Base-by-base conservation (phyloP, 1,284 basidiomycete species). In the Sparassis latifolia region DNA sequence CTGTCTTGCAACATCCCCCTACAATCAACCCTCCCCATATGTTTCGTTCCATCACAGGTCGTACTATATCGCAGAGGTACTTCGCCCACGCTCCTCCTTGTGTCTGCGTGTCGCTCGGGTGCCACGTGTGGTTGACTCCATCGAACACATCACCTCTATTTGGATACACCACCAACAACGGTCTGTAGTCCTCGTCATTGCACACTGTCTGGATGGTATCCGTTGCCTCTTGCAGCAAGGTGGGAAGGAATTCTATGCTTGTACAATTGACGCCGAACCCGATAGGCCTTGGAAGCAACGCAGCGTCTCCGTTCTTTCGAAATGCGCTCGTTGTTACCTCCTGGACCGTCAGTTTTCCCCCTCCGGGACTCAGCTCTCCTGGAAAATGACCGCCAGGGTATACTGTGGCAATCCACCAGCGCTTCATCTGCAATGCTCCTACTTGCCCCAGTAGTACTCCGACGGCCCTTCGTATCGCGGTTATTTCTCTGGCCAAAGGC, bases 1-100 rank as follows among this genome's bases (percentile, higher is more conserved):
- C 41, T 81, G 95, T 61, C 71, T 97, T 81, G 63, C 89, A 91
- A 60, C 89, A 90, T 1, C 89, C 89, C 2, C 89, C 89, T 0
- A 84, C 69, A 5, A 89, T 60, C 2, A 85, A 54, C 0, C 79
- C 79, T 9, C 59, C 66, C 82, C 85, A 89, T 3, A 60, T 47
- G 40, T 59, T 41, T 12, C 54, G 45, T 28, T 45, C 51, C 49
- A 37, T 54, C 10, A 55, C 57, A 30, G 58, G 47, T 9, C 61
- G 47, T 1, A 75, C 64, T 3, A 72, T 54, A 0, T 52, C 49
- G 0, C 55, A 58, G 0, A 86, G 54, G 12, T 65, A 55, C 35
- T 65, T 58, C 9, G 75, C 78, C 84, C 84, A 84, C 10, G 57
- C 58, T 2, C 56, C 45, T 2, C 48, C 45, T 48, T 53, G 53